phyloP scores from a whole-genome alignment of 164 flowering plant genomes.

The Annona squamosa region DNA sequence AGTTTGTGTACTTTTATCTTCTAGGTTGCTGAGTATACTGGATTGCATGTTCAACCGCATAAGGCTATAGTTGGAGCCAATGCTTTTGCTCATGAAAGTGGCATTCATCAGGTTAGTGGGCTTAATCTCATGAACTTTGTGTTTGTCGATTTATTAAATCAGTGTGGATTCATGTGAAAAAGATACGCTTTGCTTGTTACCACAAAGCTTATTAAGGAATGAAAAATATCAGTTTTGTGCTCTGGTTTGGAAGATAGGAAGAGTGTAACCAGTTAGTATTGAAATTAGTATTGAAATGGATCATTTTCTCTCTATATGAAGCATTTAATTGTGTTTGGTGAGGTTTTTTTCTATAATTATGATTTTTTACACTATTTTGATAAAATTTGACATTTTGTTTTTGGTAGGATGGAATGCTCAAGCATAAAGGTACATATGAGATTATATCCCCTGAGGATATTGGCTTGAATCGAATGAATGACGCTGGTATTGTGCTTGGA shows the following conservation, averaged over 20 bases:
- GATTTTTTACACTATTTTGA: background rate
- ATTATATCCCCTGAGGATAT: constrained; percentile 89
- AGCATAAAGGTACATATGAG: constrained; percentile 85
- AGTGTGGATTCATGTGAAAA: background rate
- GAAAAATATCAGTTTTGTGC: too few relatives aligned
- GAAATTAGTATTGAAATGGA: too few relatives aligned
- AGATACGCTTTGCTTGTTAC: background rate
- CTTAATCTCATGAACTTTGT: background rate
- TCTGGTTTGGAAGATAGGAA: too few relatives aligned
- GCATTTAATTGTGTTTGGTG: too few relatives aligned
- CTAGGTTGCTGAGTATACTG: constrained; percentile 82
- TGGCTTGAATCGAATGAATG: constrained; percentile 65
- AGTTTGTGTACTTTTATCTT: constrained; percentile 3
- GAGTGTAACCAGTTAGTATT: too few relatives aligned
- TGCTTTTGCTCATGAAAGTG: constrained; percentile 99
- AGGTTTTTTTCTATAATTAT: too few relatives aligned
- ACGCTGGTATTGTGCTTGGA: constrained; percentile 87
- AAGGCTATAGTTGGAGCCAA: constrained; percentile 98
- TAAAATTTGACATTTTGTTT: background rate
- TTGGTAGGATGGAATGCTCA: constrained; percentile 94
- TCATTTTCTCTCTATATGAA: too few relatives aligned
- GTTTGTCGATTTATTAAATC: background rate
- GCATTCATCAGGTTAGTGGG: constrained; percentile 81
- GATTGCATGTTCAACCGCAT: constrained; percentile 82
- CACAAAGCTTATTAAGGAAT: background rate